Evolutionary conservation across 208 protist genomes (phyloP), one percentile per base, ranked within the genome.

Genomic region (Trypanosoma mega): DNA sequence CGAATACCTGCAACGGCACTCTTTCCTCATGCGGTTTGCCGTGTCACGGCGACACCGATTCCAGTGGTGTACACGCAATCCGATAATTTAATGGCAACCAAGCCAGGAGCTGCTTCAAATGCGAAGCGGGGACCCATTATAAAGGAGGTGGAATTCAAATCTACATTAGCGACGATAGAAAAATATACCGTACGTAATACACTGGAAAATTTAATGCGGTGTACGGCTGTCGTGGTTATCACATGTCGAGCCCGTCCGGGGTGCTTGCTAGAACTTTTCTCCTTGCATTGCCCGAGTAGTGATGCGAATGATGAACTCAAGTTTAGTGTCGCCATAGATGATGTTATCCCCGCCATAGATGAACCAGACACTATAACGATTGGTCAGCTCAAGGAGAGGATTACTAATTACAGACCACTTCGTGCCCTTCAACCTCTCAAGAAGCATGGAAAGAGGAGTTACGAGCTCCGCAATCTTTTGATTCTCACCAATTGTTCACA

Each of bases 171-270:
- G 9, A 58, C 33, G 7, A 81, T 90, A 24, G 65, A 82, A 43
- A 63, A 65, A 37, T 60, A 78, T 33, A 78, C 72, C 27, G 45
- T 33, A 50, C 68, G 76, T 16, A 74, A 50, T 51, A 78, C 66
- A 18, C 27, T 95, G 36, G 85, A 92, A 44, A 65, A 77, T 36
- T 57, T 95, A 2, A 30, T 91, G 34, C 63, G 62, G 26, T 67
- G 61, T 43, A 95, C 89, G 12, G 85, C 83, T 49, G 79, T 95
- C 11, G 83, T 95, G 18, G 89, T 95, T 3, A 57, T 95, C 9
- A 72, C 78, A 8, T 76, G 66, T 45, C 70, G 75, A 27, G 68
- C 80, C n/a, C 82, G 75, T 47, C 56, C 88, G 18, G 85, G 89
- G 12, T 78, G 79, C 12, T 68, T 92, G 51, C 51, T 95, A 18